Evolutionary conservation across 371 early-diverging fungal genomes (phyloP).

Genomic region (Nematocida parisii): DNA sequence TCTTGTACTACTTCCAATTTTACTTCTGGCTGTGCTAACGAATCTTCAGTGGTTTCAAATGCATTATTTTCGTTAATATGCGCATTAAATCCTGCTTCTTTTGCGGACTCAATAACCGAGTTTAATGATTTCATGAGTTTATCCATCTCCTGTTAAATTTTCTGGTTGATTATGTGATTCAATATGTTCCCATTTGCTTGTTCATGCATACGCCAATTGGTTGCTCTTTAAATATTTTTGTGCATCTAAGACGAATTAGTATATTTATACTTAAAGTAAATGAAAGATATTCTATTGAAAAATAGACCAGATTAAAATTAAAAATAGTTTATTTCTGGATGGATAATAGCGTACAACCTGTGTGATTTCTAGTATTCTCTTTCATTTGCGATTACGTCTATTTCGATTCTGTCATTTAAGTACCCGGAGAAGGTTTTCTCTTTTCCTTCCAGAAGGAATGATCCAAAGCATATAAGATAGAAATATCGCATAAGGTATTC

Average conservation of each 20-base stretch:
- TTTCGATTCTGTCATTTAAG: constrained; percentile 32
- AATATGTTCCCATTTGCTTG: background rate
- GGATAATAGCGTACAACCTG: background rate
- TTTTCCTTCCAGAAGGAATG: constrained; percentile 49
- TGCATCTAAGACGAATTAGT: background rate
- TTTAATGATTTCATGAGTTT: no score
- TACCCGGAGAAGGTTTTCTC: constrained; percentile 32
- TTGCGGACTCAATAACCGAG: no score
- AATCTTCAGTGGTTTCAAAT: background rate
- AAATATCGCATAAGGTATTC: constrained; percentile 57
- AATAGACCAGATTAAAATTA: background rate
- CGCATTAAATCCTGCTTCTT: no score
- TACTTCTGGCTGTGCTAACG: background rate
- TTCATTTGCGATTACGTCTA: constrained; percentile 44
- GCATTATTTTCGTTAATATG: background rate
- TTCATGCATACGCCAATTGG: background rate
- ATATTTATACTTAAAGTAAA: background rate
- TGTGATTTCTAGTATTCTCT: constrained; percentile 8
- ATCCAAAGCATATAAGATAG: constrained; percentile 61
- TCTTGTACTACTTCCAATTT: background rate
- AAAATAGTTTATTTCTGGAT: background rate
- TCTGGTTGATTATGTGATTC: background rate
- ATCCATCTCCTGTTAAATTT: no score
- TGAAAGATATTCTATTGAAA: background rate
- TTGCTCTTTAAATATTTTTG: background rate